Evolutionary conservation across 2,329 filamentous ascomycete genomes (phyloP).

Genomic region (Grosmannia clavigera): DNA sequence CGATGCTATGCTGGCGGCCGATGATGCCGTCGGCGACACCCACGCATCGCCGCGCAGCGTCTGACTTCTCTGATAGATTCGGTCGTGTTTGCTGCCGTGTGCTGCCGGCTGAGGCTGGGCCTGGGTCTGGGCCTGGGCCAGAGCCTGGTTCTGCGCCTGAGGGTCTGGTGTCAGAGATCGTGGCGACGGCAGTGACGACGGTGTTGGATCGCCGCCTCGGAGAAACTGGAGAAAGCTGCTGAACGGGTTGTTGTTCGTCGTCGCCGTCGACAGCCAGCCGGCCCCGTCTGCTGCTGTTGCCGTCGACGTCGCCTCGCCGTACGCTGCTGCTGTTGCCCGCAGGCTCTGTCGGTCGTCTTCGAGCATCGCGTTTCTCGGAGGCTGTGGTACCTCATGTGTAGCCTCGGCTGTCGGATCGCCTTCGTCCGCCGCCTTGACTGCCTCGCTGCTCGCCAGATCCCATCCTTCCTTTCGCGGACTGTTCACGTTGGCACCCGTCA

Average conservation of each 20-base stretch:
- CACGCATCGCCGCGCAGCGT: slow-evolving; percentile 42
- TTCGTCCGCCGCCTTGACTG: slow-evolving; percentile 4
- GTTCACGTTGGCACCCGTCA: slow-evolving; percentile 58
- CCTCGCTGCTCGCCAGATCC: slow-evolving; percentile 22
- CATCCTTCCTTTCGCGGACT: slow-evolving; percentile 32
- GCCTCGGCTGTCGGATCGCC: background rate
- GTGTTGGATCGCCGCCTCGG: slow-evolving; percentile 38
- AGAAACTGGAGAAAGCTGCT: slow-evolving; percentile 49
- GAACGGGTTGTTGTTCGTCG: slow-evolving; percentile 38
- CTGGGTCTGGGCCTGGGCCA: background rate
- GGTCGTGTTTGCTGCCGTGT: slow-evolving; percentile 39
- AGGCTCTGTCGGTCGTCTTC: slow-evolving; percentile 54
- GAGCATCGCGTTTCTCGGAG: slow-evolving; percentile 49
- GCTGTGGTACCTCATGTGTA: slow-evolving; percentile 55
- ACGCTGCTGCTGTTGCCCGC: slow-evolving; percentile 28
- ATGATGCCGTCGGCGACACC: slow-evolving; percentile 16
- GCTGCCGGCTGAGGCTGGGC: background rate
- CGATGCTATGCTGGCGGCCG: background rate
- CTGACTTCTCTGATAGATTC: slow-evolving; percentile 67
- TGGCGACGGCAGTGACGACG: slow-evolving; percentile 30
- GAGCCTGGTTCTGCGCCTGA: background rate
- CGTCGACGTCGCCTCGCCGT: slow-evolving; percentile 7
- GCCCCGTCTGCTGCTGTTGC: slow-evolving; percentile 12
- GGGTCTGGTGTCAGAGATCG: background rate
- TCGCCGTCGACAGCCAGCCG: slow-evolving; percentile 18